Percentiles rank a stretch among this genome's conserved stretches.
Evolutionary conservation across 2,329 filamentous ascomycete genomes (phyloP).

Genomic region (Epichloe gansuensis): DNA sequence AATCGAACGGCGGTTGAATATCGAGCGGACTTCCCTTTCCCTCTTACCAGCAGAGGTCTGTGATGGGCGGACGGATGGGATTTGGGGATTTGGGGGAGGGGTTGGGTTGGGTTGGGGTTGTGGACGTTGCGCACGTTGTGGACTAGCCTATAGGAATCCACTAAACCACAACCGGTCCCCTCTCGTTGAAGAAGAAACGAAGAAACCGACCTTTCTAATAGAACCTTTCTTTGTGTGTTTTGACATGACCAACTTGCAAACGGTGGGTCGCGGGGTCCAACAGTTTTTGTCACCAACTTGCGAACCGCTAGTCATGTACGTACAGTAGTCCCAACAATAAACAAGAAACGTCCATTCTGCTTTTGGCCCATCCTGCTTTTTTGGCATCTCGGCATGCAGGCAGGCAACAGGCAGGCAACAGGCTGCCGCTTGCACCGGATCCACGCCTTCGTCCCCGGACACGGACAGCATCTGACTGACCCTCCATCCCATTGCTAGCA

Average conservation of each 20-base stretch:
- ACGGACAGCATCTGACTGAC: neutral
- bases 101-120: too few relatives aligned
- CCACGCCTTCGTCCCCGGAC: neutral
- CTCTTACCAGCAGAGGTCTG: conserved; percentile 6
- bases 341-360: too few relatives aligned
- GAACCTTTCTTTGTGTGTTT: too few relatives aligned
- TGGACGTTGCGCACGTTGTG: too few relatives aligned
- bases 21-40: neutral
- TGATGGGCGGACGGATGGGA: neutral
- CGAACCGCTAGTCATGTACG: too few relatives aligned
- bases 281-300: neutral
- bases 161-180: too few relatives aligned
- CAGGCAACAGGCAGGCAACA: neutral
- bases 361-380: too few relatives aligned
- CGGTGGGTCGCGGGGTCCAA: neutral
- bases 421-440: neutral
- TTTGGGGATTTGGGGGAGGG: neutral
- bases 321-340: too few relatives aligned
- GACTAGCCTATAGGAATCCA: too few relatives aligned
- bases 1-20: neutral
- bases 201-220: too few relatives aligned
- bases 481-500: too few relatives aligned
- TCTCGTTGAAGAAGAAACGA: too few relatives aligned
- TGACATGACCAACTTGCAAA: neutral
- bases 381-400: neutral